A percentile compares a stretch with the other conserved stretches of the same genome.
Evolutionary conservation across 768 basidiomycete genomes (phyloP).

Genomic region (Austroboletus festivus): DNA sequence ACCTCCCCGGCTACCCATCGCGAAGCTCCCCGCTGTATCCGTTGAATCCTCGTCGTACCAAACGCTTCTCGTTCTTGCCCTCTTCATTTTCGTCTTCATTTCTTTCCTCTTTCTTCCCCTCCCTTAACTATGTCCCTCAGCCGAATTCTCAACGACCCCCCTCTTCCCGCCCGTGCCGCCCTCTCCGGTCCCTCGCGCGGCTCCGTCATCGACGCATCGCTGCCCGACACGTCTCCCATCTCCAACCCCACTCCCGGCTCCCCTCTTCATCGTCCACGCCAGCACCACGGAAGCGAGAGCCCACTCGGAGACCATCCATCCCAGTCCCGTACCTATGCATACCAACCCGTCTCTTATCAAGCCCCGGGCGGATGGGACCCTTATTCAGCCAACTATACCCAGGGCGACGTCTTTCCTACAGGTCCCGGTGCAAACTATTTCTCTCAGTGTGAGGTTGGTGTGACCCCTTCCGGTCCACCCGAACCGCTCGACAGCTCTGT

Average conservation of each 20-base stretch:
- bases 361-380: conserved; percentile 40
- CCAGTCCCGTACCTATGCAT: conserved; percentile 31
- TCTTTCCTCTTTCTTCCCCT: background rate
- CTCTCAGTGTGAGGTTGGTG: conserved; percentile 25
- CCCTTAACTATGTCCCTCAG: conserved; percentile 63
- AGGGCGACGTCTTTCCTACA: conserved; percentile 36
- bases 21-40: background rate
- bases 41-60: background rate
- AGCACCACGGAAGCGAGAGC: conserved; percentile 29
- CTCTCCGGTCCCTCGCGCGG: conserved; percentile 19
- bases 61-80: background rate
- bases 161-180: conserved; percentile 38
- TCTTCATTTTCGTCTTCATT: conserved; percentile 1
- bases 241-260: conserved; percentile 17
- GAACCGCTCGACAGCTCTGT: conserved; percentile 20
- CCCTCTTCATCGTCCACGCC: conserved; percentile 16
- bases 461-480: conserved; percentile 10
- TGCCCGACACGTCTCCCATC: conserved; percentile 24
- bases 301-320: conserved; percentile 33
- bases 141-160: conserved; percentile 77
- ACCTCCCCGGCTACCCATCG: background rate
- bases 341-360: conserved; percentile 39
- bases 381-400: conserved; percentile 36
- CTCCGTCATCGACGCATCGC: conserved; percentile 21
- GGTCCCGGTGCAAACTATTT: conserved; percentile 37